phyloP scores from a whole-genome alignment of 1,284 basidiomycete species.

The Ceratobasidium sp. region DNA sequence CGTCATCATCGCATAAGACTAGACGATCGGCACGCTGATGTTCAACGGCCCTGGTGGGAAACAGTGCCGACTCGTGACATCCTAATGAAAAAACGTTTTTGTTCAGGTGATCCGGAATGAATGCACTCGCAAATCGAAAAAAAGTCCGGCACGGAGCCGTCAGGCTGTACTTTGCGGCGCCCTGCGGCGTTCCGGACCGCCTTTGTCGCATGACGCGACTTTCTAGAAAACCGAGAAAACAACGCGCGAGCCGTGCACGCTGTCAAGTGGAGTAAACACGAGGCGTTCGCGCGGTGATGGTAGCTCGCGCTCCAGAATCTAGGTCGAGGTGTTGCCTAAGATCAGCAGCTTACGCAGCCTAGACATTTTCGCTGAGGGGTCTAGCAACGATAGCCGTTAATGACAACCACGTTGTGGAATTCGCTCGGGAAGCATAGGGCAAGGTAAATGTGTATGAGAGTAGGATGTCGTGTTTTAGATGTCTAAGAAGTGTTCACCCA shows the following conservation, averaged over 20 bases:
- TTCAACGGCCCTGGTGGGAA: background rate
- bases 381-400: conserved; percentile 3
- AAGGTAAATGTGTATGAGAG: background rate
- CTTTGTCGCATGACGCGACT: background rate
- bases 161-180: no score
- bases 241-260: conserved; percentile 18
- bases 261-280: conserved; percentile 29
- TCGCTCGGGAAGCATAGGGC: conserved; percentile 3
- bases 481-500: background rate
- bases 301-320: background rate
- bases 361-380: conserved; percentile 11
- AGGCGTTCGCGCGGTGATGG: conserved; percentile 16
- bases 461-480: background rate
- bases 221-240: conserved; percentile 13
- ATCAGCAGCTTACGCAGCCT: background rate
- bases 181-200: background rate
- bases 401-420: conserved; percentile 11
- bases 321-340: conserved; percentile 13
- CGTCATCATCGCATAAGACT: conserved; percentile 18
- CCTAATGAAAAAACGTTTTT: conserved; percentile 3
- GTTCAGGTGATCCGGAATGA: background rate
- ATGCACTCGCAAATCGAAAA: no score
- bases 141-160: no score
- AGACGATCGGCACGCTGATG: conserved; percentile 2
- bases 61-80: background rate